A percentile compares a stretch with the other conserved stretches of the same genome.
Conservation (phyloP, 2,329 filamentous ascomycete genomes). For the Cucurbitaria berberidis region DNA sequence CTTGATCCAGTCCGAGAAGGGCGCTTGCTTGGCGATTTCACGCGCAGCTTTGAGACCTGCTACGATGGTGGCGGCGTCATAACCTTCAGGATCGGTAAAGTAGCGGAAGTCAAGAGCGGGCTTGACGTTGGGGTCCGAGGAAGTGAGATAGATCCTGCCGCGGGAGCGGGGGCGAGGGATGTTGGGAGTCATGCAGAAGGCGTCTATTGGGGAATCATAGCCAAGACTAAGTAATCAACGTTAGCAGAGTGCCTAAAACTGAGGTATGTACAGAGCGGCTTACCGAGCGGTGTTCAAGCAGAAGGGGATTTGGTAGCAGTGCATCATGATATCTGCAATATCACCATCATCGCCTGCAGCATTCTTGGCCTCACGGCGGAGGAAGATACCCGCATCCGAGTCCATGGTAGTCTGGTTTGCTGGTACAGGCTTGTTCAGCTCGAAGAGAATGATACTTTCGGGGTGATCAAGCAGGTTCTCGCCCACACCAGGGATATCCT, state of each 20-base stretch:
- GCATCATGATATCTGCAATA: conserved; percentile 90
- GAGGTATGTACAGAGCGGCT: conserved; percentile 5
- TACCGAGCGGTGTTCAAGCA: conserved; percentile 79
- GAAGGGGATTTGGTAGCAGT: conserved; percentile 96
- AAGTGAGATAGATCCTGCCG: conserved; percentile 78
- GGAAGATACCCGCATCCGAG: conserved; percentile 86
- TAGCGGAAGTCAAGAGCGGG: conserved; percentile 87
- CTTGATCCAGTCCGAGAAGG: conserved; percentile 84
- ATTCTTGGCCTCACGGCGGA: conserved; percentile 76
- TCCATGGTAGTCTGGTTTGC: conserved; percentile 87
- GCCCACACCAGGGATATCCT: conserved; percentile 66
- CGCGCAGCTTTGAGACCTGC: conserved; percentile 79
- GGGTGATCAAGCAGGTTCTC: conserved; percentile 71
- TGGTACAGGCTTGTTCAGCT: conserved; percentile 79
- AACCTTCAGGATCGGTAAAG: conserved; percentile 85
- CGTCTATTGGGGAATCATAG: conserved; percentile 73
- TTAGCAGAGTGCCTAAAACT: conserved; percentile 9
- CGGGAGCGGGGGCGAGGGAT: conserved; percentile 82
- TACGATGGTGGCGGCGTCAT: conserved; percentile 82
- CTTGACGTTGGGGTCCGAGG: conserved; percentile 75
- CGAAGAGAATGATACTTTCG: conserved; percentile 73
- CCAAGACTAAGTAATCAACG: conserved; percentile 63
- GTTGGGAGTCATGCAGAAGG: conserved; percentile 93
- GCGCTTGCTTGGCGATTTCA: conserved; percentile 73
- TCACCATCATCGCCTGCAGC: conserved; percentile 73